Evolutionary conservation across 352 stramenopile genomes (phyloP).

Genomic region (Pythium coloratum): DNA sequence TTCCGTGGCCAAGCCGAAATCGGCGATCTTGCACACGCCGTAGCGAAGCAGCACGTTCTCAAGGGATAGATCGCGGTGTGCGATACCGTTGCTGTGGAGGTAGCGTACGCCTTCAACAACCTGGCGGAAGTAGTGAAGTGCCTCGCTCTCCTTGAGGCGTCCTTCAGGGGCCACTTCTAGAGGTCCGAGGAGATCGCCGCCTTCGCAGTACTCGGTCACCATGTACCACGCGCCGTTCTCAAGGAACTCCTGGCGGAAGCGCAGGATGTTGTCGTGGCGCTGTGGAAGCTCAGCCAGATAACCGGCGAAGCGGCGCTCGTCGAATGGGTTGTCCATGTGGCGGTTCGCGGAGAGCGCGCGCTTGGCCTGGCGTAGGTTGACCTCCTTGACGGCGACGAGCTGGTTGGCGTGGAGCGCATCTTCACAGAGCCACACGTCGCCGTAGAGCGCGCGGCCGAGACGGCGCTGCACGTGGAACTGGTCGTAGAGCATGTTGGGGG

Average conservation of each 20-base stretch:
- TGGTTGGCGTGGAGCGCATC: slow-evolving; percentile 30
- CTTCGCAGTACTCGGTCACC: slow-evolving; percentile 53
- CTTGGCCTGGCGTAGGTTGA: slow-evolving; percentile 31
- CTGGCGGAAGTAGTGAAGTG: slow-evolving; percentile 34
- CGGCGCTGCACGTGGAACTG: slow-evolving; percentile 13
- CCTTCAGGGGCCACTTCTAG: slow-evolving; percentile 28
- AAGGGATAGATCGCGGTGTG: slow-evolving; percentile 41
- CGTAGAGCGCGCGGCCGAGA: slow-evolving; percentile 35
- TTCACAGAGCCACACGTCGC: slow-evolving; percentile 42
- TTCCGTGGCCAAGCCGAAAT: slow-evolving; percentile 52
- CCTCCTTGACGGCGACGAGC: slow-evolving; percentile 51
- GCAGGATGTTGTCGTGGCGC: slow-evolving; percentile 41
- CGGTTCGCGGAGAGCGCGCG: slow-evolving; percentile 23
- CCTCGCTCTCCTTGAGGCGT: slow-evolving; percentile 27
- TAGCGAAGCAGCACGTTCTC: slow-evolving; percentile 48
- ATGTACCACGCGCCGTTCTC: slow-evolving; percentile 43
- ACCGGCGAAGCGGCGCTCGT: slow-evolving; percentile 28
- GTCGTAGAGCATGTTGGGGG: neutral
- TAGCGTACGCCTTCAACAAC: slow-evolving; percentile 34
- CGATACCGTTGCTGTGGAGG: slow-evolving; percentile 43
- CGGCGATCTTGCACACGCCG: slow-evolving; percentile 40
- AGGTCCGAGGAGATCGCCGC: slow-evolving; percentile 44
- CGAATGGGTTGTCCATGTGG: slow-evolving; percentile 46
- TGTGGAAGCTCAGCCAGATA: slow-evolving; percentile 27
- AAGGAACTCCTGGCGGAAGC: slow-evolving; percentile 36